phyloP scores from a whole-genome alignment of 179 eudicot genomes.

The Spergularia azorica region DNA sequence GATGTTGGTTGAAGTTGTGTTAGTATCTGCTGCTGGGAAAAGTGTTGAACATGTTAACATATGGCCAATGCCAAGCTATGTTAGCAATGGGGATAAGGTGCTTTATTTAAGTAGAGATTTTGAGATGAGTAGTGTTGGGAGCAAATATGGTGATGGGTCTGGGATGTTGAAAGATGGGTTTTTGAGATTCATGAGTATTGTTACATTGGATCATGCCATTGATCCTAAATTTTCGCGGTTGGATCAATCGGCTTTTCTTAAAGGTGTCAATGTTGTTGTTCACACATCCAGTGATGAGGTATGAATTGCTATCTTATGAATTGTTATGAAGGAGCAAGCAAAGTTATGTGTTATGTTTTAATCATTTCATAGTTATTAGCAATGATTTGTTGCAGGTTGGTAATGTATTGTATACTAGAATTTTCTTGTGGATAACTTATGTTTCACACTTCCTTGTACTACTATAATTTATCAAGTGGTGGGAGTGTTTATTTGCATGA shows the following conservation, averaged over 20 bases:
- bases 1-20: conserved; percentile 32
- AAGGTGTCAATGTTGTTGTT: conserved; percentile 68
- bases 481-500: too few species aligned
- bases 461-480: too few species aligned
- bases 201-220: conserved; percentile 55
- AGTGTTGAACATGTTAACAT: conserved; percentile 45
- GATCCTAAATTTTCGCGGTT: conserved; percentile 40
- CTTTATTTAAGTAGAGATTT: conserved; percentile 55
- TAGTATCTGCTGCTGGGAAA: conserved; percentile 29
- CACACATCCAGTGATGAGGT: conserved; percentile 74
- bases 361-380: too few species aligned
- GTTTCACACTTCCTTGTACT: too few species aligned
- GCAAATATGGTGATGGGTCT: conserved; percentile 59
- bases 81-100: conserved; percentile 46
- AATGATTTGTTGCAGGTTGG: too few species aligned
- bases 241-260: conserved; percentile 42
- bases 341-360: background rate
- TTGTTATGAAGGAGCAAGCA: too few species aligned
- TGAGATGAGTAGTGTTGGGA: conserved; percentile 54
- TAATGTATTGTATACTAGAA: too few species aligned
- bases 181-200: conserved; percentile 46
- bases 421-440: too few species aligned
- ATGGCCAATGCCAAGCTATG: conserved; percentile 89
- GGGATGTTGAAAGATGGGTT: conserved; percentile 76
- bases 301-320: conserved; percentile 15